These are phyloP conservation scores for Oryza officinalis DNA, from an alignment of 176 grass and related monocot genomes.

Conservation along the genomic window DNA sequence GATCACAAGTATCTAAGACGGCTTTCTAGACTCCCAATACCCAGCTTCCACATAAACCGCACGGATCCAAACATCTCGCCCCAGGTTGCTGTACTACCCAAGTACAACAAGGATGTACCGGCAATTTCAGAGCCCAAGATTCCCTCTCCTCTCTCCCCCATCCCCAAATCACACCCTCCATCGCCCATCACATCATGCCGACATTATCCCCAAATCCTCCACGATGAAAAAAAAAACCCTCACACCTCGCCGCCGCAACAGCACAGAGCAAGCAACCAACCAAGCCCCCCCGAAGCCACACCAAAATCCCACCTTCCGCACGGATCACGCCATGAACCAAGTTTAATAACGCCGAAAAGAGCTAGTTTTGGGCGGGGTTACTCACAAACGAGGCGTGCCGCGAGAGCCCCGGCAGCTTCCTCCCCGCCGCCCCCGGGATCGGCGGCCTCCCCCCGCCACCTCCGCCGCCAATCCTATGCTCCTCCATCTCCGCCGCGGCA, in stretches of 20 bases:
- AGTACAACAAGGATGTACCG: conserved; percentile 25
- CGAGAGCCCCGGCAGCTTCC: conserved; percentile 53
- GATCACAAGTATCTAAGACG: conserved; percentile 35
- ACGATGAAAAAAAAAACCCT: neutral
- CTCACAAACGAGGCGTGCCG: conserved; percentile 77
- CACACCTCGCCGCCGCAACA: neutral
- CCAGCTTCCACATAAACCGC: conserved; percentile 26
- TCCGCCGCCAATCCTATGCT: conserved; percentile 21
- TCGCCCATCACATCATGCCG: neutral
- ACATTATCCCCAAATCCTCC: neutral
- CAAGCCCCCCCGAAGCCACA: neutral
- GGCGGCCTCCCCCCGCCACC: conserved; percentile 43
- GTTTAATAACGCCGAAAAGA: neutral
- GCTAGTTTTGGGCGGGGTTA: conserved; percentile 18
- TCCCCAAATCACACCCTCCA: neutral
- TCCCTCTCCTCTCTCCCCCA: neutral
- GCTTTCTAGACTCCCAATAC: conserved; percentile 6
- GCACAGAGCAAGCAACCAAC: conserved; percentile 6
- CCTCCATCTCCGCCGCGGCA: conserved; percentile 35
- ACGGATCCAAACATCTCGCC: conserved; percentile 20
- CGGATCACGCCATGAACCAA: too few relatives aligned
- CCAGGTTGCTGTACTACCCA: neutral
- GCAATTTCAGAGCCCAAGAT: conserved; percentile 17
- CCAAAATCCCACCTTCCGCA: conserved; percentile 28
- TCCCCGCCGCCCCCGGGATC: conserved; percentile 43